Percentiles rank a stretch among this genome's conserved stretches.
Conservation (phyloP, 2,329 filamentous ascomycete species). For the Fusarium virguliforme region DNA sequence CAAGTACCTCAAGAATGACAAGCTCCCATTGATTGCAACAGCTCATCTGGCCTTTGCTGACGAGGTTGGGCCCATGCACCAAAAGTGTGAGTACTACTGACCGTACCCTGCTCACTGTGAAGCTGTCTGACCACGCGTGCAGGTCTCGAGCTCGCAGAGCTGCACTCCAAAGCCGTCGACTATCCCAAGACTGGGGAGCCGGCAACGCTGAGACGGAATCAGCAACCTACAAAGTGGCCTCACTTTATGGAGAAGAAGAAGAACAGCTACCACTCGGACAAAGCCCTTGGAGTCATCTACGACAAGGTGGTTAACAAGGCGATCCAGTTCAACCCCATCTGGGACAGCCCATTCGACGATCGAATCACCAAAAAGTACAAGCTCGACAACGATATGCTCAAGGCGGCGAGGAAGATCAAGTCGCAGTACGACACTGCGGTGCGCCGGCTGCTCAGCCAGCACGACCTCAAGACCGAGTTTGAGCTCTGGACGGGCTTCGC, state of each 20-base stretch:
- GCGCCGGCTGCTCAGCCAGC: slow-evolving; percentile 86
- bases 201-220: slow-evolving; percentile 74
- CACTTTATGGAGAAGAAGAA: slow-evolving; percentile 90
- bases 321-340: slow-evolving; percentile 81
- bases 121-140: slow-evolving; percentile 14
- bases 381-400: slow-evolving; percentile 69
- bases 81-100: slow-evolving; percentile 71
- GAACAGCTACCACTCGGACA: slow-evolving; percentile 76
- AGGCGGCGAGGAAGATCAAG: slow-evolving; percentile 78
- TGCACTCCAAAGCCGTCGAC: slow-evolving; percentile 95
- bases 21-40: slow-evolving; percentile 83
- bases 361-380: slow-evolving; percentile 78
- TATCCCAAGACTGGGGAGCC: slow-evolving; percentile 91
- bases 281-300: slow-evolving; percentile 86
- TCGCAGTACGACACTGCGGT: slow-evolving; percentile 82
- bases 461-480: slow-evolving; percentile 88
- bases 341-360: slow-evolving; percentile 80
- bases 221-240: slow-evolving; percentile 79
- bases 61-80: slow-evolving; percentile 74
- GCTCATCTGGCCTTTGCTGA: slow-evolving; percentile 88
- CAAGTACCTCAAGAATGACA: slow-evolving; percentile 92
- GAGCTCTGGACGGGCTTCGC: slow-evolving; percentile 93
- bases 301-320: slow-evolving; percentile 74
- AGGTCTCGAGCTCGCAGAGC: slow-evolving; percentile 79
- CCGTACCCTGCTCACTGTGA: not conserved